A percentile compares a stretch with the other conserved stretches of the same genome.
Conservation (phyloP, 2,329 filamentous ascomycete genomes). For the Teratosphaeria pseudoeucalypti region DNA sequence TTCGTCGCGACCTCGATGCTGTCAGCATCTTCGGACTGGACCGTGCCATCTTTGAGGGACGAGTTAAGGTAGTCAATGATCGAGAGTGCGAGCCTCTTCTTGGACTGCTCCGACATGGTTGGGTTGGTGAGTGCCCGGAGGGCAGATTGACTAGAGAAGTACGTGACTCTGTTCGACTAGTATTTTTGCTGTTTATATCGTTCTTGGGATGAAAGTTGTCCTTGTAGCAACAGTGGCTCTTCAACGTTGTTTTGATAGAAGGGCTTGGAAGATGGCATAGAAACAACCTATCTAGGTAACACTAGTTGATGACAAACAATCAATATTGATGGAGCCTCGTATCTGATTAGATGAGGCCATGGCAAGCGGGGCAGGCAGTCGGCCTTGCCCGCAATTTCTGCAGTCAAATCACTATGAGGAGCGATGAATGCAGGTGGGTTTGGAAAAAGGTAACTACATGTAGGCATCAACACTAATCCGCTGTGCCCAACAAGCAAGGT, state of each 20-base stretch:
- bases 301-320: neutral
- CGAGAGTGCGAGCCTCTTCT: slow-evolving; percentile 88
- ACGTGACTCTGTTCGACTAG: neutral
- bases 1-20: slow-evolving; percentile 88
- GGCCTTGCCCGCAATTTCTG: no score
- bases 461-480: no score
- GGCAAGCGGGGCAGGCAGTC: no score
- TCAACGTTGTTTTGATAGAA: neutral
- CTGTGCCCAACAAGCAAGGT: no score
- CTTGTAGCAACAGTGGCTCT: neutral
- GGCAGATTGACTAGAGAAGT: neutral
- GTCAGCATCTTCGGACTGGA: slow-evolving; percentile 79
- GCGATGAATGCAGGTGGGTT: no score
- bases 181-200: neutral
- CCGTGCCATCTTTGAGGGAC: slow-evolving; percentile 77
- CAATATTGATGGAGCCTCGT: neutral
- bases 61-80: slow-evolving; percentile 90
- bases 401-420: no score
- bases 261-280: neutral
- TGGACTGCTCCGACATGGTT: slow-evolving; percentile 35
- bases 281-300: neutral
- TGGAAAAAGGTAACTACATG: no score
- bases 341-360: no score
- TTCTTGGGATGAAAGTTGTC: neutral
- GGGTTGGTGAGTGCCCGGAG: neutral